Evolutionary conservation across 208 protist genomes (phyloP).

Genomic region (Histomonas meleagridis): DNA sequence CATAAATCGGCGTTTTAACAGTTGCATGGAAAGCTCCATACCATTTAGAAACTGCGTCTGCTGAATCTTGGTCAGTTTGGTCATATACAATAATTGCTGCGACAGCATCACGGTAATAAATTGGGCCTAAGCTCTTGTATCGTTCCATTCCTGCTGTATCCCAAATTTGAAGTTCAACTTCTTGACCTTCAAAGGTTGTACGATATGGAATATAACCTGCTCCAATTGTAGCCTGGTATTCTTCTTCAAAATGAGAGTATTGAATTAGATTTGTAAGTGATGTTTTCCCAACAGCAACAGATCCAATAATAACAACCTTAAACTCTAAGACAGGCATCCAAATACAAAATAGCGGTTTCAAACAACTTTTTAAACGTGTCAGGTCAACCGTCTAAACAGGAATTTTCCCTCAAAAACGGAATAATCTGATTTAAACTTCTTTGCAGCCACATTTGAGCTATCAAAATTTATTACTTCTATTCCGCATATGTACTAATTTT

Average conservation of each 20-base stretch:
- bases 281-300: conserved; percentile 32
- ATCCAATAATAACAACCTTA: conserved; percentile 31
- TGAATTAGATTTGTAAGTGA: background rate
- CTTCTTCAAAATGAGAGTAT: background rate
- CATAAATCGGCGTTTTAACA: background rate
- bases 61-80: background rate
- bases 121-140: conserved; percentile 15
- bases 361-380: no score
- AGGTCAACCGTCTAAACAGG: no score
- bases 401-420: no score
- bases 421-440: no score
- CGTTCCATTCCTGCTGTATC: conserved; percentile 34
- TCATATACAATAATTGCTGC: conserved; percentile 36
- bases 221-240: conserved; percentile 31
- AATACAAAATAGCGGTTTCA: no score
- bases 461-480: no score
- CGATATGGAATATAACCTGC: background rate
- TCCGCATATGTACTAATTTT: no score
- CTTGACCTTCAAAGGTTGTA: background rate
- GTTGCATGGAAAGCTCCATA: background rate
- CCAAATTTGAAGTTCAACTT: conserved; percentile 29
- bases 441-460: no score
- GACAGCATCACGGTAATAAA: conserved; percentile 35
- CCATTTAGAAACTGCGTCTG: background rate
- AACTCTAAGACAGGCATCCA: background rate